Conservation (phyloP, 169 alveolate genomes). For the Cryptosporidium viatorum region DNA sequence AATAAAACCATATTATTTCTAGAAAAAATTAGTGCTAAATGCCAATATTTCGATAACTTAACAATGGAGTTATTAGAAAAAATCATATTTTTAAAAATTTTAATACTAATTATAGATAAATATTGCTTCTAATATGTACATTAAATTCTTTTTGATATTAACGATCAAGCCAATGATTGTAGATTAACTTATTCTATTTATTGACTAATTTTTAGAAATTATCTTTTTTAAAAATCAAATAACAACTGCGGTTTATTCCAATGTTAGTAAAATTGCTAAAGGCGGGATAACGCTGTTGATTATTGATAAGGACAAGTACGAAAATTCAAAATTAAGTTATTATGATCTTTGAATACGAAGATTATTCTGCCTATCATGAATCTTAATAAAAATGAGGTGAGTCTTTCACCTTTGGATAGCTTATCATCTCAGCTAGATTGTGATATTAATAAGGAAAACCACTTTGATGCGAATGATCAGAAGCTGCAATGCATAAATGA, state of each 20-base stretch:
- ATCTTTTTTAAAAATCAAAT: not conserved
- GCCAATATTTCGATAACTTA: not conserved
- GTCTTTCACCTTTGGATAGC: not conserved
- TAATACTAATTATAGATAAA: no score
- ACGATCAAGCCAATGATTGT: no score
- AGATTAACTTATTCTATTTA: no score
- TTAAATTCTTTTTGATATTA: not conserved
- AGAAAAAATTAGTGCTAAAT: not conserved
- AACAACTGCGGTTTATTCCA: not conserved
- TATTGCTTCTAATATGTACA: not conserved
- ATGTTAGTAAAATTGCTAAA: not conserved
- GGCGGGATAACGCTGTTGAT: not conserved
- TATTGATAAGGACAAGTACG: not conserved
- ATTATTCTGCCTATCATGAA: not conserved
- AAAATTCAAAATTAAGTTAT: not conserved
- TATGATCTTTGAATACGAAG: not conserved
- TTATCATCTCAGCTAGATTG: not conserved
- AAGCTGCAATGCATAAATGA: constrained; percentile 1
- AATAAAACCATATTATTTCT: not conserved
- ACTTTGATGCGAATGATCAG: not conserved
- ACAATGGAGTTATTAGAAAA: not conserved
- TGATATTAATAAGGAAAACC: constrained; percentile 1
- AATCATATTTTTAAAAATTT: not conserved
- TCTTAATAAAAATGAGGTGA: constrained; percentile 17
- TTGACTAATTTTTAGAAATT: not conserved